Percentiles rank a stretch among this genome's conserved stretches.
phyloP scores from a whole-genome alignment of 345 rosid species.

The Lepidium aucheri region DNA sequence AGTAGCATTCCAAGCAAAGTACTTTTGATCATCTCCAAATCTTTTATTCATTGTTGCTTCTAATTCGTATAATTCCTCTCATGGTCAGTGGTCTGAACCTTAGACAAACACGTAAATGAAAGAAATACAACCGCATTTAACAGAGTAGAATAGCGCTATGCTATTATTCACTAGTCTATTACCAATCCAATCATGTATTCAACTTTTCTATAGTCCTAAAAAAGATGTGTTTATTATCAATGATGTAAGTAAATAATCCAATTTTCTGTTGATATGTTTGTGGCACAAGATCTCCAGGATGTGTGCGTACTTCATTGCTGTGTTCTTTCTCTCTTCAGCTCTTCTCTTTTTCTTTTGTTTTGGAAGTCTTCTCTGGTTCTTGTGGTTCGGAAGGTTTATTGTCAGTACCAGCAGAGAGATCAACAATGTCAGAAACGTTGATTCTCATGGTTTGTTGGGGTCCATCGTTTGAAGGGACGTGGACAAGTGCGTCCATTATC shows the following conservation, averaged over 20 bases:
- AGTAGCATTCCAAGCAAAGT: too few relatives aligned
- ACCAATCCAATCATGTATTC: background rate
- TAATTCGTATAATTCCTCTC: too few relatives aligned
- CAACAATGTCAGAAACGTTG: slow-evolving; percentile 31
- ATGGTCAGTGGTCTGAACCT: too few relatives aligned
- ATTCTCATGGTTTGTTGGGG: slow-evolving; percentile 56
- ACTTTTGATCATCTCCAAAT: too few relatives aligned
- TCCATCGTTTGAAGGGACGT: slow-evolving; percentile 66
- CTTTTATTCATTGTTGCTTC: too few relatives aligned
- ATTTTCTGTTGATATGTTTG: background rate
- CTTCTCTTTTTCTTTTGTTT: slow-evolving; percentile 24
- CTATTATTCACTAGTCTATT: background rate
- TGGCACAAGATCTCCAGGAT: background rate
- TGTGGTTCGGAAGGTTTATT: slow-evolving; percentile 28
- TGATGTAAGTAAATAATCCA: slow-evolving; percentile 4
- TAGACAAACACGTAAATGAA: background rate
- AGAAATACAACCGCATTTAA: background rate
- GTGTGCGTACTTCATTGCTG: background rate
- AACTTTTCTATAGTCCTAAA: slow-evolving; percentile 5
- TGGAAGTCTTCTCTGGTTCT: slow-evolving; percentile 19
- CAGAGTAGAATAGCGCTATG: background rate
- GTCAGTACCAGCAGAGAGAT: slow-evolving; percentile 31
- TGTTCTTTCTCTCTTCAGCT: slow-evolving; percentile 14
- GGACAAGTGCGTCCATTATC: slow-evolving; percentile 84
- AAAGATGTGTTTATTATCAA: background rate